phyloP scores from a whole-genome alignment of 2,329 filamentous ascomycete genomes.

The Aspergillus clavatus region DNA sequence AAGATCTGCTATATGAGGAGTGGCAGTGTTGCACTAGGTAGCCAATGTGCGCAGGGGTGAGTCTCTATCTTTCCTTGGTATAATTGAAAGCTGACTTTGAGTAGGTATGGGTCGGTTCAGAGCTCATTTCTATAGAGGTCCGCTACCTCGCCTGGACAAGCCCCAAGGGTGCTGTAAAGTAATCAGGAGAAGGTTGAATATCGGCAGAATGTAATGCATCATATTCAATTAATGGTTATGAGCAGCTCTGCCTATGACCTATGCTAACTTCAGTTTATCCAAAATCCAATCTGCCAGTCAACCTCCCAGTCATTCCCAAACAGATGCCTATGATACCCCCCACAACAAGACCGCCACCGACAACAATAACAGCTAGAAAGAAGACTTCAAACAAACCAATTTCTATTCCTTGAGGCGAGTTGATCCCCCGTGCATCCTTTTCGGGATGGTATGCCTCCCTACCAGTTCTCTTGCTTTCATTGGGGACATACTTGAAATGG shows the following conservation, averaged over 20 bases:
- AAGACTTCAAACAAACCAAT: not conserved
- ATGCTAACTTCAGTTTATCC: not conserved
- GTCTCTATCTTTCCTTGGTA: conserved; percentile 4
- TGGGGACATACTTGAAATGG: conserved; percentile 33
- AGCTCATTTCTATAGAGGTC: conserved; percentile 30
- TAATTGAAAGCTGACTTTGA: conserved; percentile 6
- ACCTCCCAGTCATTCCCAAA: not conserved
- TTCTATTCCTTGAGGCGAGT: not conserved
- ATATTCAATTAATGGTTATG: no score
- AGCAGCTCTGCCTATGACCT: no score
- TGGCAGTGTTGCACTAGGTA: conserved; percentile 50
- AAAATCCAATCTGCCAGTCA: not conserved
- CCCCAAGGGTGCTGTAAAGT: no score
- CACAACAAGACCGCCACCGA: not conserved
- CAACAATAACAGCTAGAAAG: not conserved
- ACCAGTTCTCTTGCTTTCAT: conserved; percentile 3
- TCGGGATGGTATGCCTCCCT: conserved; percentile 4
- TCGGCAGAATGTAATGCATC: no score
- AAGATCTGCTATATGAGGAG: conserved; percentile 58
- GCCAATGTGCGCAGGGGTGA: conserved; percentile 49
- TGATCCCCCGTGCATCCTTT: not conserved
- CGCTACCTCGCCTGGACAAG: no score
- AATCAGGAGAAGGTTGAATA: no score
- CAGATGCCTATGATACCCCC: not conserved
- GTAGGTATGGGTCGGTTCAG: conserved; percentile 39